Base-by-base conservation (phyloP, 2,329 filamentous ascomycete genomes). In the Nemania bipapillata region DNA sequence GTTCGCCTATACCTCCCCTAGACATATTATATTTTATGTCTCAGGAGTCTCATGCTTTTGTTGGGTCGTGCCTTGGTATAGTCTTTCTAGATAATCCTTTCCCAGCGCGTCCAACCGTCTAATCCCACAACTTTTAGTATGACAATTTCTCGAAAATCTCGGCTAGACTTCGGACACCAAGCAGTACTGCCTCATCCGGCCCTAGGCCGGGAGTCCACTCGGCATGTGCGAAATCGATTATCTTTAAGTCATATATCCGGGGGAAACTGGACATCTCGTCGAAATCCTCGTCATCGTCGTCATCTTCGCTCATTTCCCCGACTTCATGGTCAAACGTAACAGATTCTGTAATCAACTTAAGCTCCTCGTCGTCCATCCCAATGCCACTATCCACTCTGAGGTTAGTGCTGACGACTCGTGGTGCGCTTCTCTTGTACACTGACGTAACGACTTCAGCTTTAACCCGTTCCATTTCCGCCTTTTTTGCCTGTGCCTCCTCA, bases 171-270 rank as follows among this genome's bases (percentile, higher is more conserved):
- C 89, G 85, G 70, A 97, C 88, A 0, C 94, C 94, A 40, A 83
- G 83, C 35, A 97, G 83, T 15, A 87, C 83, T 77, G 98, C 98
- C 81, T 97, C 91, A 78, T 99, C 96, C 0, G 92, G 91, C 0
- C 95, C 95, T 75, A 91, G 82, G 0, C 93, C 93, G 0, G 92
- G 91, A 1, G 89, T 91, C 90, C 91, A 98, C 57, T 85, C 82
- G 11, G 96, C 96, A 80, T 99, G 96, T 1, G 96, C 96, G 85
- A 99, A 99, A 79, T 99, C 96, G 74, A 99, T 99, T 71, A 99
- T 85, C 77, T 95, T 96, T 57, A 97, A 85, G 12, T 89, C 87
- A 75, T 91, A 93, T 50, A 97, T 87, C 74, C 90, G 73, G 69
- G 68, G 77, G 30, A 72, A 79, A 77, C 68, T 82, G 77, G 59